Base-by-base conservation (phyloP, 1,284 basidiomycete species). In the Blastosporella zonata region DNA sequence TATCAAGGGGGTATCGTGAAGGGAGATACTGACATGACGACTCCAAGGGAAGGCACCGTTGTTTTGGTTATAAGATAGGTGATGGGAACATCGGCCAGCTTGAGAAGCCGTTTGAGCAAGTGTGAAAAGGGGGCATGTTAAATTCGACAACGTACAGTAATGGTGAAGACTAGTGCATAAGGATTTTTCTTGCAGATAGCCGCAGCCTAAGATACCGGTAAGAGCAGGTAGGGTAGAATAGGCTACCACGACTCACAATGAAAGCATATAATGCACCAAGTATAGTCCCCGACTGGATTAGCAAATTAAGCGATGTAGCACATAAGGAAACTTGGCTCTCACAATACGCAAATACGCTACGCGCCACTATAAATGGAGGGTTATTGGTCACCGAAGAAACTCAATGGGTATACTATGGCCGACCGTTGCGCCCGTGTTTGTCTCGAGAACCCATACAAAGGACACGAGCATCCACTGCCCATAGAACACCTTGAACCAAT, bases 381-480 rank as follows among this genome's bases (percentile, higher is more conserved):
- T 31, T 36, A 31, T 38, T n/a, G 15, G 33, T 37, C 21, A 20
- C 25, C 18, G 12, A 21, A 45, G 12, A 36, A 17, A 33, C 25
- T 10, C 20, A 7, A 22, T 9, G 13, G 17, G 23, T 37, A 10
- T 15, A 13, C 25, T 17, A 17, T n/a, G 47, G n/a, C 62, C 50
- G 28, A 65, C 64, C 8, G 76, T 78, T 35, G 76, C 74, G 12
- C 75, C 77, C 0, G 72, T 75, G 53, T 74, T 78, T 7, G 74
- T 76, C 53, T 78, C 74, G 25, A 78, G 62, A 1, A 78, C 74
- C 74, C 74, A 77, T 1, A 77, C 60, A 58, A 74, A 77, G 23
- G 70, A 74, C 49, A 77, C 72, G 9, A 74, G 63, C 69, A 74
- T 73, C 77, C 77, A 78, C 50, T 76, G 75, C 4, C 73, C 74